Percentiles rank a stretch among this genome's conserved stretches.
Evolutionary conservation across 2,329 filamentous ascomycete genomes (phyloP).

Genomic region (Epichloe typhina): DNA sequence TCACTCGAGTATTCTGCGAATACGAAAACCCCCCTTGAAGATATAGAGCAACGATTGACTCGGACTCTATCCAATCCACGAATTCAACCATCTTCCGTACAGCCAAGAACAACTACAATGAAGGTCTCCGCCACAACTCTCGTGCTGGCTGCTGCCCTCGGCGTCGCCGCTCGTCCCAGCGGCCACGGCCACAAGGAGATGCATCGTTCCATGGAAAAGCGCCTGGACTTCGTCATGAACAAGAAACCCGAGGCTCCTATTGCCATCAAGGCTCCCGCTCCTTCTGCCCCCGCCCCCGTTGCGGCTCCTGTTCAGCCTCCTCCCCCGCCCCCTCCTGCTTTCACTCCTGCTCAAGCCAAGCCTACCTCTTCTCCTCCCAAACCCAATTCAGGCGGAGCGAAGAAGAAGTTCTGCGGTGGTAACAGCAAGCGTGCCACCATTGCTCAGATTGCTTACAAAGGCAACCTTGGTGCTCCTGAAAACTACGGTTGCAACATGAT

Average conservation of each 20-base stretch:
- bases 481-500: slow-evolving; percentile 42
- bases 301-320: not conserved
- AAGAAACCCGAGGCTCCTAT: slow-evolving; percentile 19
- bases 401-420: slow-evolving; percentile 23
- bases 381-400: slow-evolving; percentile 11
- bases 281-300: not conserved
- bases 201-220: slow-evolving; percentile 19
- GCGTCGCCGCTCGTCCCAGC: slow-evolving; percentile 28
- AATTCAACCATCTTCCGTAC: not conserved
- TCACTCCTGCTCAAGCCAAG: not conserved
- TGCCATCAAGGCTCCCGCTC: slow-evolving; percentile 3
- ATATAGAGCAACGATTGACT: slow-evolving; percentile 2
- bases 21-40: not conserved
- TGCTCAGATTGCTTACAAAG: slow-evolving; percentile 31
- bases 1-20: slow-evolving; percentile 9
- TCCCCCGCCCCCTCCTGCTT: not conserved
- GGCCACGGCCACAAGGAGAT: slow-evolving; percentile 22
- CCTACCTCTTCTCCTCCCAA: slow-evolving; percentile 5
- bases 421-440: slow-evolving; percentile 31
- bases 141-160: slow-evolving; percentile 26
- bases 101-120: slow-evolving; percentile 18
- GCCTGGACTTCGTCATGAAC: slow-evolving; percentile 21
- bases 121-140: slow-evolving; percentile 26
- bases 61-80: not conserved
- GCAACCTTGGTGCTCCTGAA: slow-evolving; percentile 29